These are phyloP conservation scores for Neurospora africana DNA, from an alignment of 495 filamentous ascomycete genomes.

Conservation along the genomic window DNA sequence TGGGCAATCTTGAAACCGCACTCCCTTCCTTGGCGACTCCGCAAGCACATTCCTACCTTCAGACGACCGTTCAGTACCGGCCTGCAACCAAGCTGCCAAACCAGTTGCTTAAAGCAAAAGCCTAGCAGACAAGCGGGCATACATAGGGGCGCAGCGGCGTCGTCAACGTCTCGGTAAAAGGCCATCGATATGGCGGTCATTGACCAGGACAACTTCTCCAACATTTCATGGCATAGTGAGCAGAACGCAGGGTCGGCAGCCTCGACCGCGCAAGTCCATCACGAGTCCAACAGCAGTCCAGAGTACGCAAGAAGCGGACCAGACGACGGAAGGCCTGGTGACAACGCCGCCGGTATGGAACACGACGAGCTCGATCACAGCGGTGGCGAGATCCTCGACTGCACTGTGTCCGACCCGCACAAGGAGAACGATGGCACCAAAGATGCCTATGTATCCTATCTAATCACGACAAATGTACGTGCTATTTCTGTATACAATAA, in stretches of 20 bases:
- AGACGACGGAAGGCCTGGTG: conserved; percentile 13
- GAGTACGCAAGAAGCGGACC: conserved; percentile 11
- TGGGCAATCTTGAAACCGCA: background rate
- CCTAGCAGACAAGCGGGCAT: background rate
- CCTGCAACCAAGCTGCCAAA: background rate
- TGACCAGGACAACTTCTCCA: conserved; percentile 42
- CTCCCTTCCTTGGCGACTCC: background rate
- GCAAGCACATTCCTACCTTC: background rate
- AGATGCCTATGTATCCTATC: conserved; percentile 91
- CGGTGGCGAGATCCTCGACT: conserved; percentile 73
- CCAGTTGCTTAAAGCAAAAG: background rate
- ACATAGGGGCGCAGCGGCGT: background rate
- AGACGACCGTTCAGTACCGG: background rate
- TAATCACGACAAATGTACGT: conserved; percentile 80
- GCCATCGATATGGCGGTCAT: conserved; percentile 31
- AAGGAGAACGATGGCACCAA: conserved; percentile 98
- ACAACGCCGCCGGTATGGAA: conserved; percentile 12
- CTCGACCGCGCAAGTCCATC: conserved; percentile 1
- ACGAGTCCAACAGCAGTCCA: conserved; percentile 7
- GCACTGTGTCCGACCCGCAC: conserved; percentile 65
- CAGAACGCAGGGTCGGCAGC: conserved; percentile 14
- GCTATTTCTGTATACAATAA: background rate
- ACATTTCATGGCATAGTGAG: conserved; percentile 38
- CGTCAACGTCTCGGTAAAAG: background rate
- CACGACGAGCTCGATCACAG: conserved; percentile 51